Percentiles rank a stretch among this genome's conserved stretches.
Conservation (phyloP, 169 alveolate species). For the Pseudocohnilembus persalinus region DNA sequence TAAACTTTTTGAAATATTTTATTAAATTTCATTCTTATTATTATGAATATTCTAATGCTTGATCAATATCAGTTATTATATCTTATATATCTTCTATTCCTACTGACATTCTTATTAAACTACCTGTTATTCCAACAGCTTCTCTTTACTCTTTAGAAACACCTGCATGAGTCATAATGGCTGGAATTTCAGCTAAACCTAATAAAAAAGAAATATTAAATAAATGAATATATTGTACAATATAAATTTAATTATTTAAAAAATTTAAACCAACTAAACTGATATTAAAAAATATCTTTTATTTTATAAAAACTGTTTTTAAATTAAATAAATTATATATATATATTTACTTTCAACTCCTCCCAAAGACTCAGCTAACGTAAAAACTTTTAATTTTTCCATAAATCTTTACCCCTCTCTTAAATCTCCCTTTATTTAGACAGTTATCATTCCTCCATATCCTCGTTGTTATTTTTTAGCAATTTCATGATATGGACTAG, state of each 20-base stretch:
- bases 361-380: conserved; percentile 84
- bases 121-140: conserved; percentile 77
- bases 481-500: conserved; percentile 73
- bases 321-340: too few relatives aligned
- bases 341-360: conserved; percentile 83
- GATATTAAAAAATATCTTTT: too few relatives aligned
- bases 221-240: neutral
- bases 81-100: conserved; percentile 85
- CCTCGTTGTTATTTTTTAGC: conserved; percentile 74
- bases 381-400: conserved; percentile 56
- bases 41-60: conserved; percentile 67
- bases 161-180: conserved; percentile 83
- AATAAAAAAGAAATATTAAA: neutral
- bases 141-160: conserved; percentile 82
- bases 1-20: too few relatives aligned
- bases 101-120: conserved; percentile 73
- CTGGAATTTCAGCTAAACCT: conserved; percentile 81
- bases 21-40: neutral
- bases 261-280: too few relatives aligned
- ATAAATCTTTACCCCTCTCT: conserved; percentile 65
- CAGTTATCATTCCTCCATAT: conserved; percentile 77
- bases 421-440: conserved; percentile 72
- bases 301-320: too few relatives aligned
- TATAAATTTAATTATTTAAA: neutral
- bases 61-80: conserved; percentile 68